A percentile compares a stretch with the other conserved stretches of the same genome.
These are phyloP conservation scores for Zygosaccharomyces sapae DNA, from an alignment of 1,139 yeast species.

Conservation along the genomic window DNA sequence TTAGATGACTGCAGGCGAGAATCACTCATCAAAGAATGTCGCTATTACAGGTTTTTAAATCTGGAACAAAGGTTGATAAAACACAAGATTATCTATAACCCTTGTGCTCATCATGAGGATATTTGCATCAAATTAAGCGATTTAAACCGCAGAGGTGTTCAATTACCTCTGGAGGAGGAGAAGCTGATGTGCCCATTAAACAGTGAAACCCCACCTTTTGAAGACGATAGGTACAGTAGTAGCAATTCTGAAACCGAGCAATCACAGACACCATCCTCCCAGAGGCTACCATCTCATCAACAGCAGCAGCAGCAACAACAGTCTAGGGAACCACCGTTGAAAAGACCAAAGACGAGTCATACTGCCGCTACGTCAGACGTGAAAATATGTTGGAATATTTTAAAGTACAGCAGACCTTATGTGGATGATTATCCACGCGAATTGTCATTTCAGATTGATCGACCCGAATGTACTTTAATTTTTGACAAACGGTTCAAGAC, in stretches of 20 bases:
- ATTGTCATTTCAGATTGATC: conserved; percentile 55
- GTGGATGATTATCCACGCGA: conserved; percentile 50
- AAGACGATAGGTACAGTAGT: background rate
- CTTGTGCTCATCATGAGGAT: conserved; percentile 49
- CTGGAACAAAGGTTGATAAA: conserved; percentile 68
- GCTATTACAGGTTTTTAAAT: conserved; percentile 69
- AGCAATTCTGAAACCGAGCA: background rate
- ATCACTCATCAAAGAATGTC: conserved; percentile 61
- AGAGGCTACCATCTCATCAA: background rate
- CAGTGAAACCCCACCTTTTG: conserved; percentile 1
- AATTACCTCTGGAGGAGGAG: conserved; percentile 7
- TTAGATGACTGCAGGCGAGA: conserved; percentile 51
- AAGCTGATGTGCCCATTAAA: background rate
- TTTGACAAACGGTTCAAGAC: conserved; percentile 31
- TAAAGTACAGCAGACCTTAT: conserved; percentile 56
- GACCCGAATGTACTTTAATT: conserved; percentile 26
- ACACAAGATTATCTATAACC: conserved; percentile 49
- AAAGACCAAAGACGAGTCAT: conserved; percentile 9
- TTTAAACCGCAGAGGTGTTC: conserved; percentile 44
- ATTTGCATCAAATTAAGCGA: conserved; percentile 53
- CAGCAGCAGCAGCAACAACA: background rate
- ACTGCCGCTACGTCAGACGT: conserved; percentile 9
- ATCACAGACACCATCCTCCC: background rate
- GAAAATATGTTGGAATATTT: conserved; percentile 24
- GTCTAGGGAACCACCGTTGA: conserved; percentile 11